phyloP scores from a whole-genome alignment of 192 early-diverging fungal species.

The Backusella sp. region DNA sequence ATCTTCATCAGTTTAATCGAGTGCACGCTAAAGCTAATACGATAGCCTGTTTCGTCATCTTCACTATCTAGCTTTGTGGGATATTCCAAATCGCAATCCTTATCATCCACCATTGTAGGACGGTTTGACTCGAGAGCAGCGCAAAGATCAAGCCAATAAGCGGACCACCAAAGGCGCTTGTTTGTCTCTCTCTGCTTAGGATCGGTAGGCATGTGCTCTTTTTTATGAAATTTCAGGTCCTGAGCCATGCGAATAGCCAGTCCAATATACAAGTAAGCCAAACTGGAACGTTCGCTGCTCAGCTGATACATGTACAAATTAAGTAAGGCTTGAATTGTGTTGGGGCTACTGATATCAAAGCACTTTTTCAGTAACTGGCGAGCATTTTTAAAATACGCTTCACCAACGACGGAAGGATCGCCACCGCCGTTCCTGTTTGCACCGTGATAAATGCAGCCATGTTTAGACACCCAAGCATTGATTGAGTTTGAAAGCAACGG shows the following conservation, averaged over 20 bases:
- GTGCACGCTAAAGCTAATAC: constrained; percentile 36
- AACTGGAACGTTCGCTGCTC: constrained; percentile 36
- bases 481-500: constrained; percentile 40
- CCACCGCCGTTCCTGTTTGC: neutral
- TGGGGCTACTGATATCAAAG: constrained; percentile 41
- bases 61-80: constrained; percentile 33
- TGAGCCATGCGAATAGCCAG: constrained; percentile 45
- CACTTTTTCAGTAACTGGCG: constrained; percentile 42
- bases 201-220: constrained; percentile 33
- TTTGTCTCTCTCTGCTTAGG: constrained; percentile 34
- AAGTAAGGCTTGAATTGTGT: constrained; percentile 39
- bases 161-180: constrained; percentile 44
- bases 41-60: constrained; percentile 40
- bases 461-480: constrained; percentile 43
- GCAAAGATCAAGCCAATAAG: constrained; percentile 45
- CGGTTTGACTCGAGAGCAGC: constrained; percentile 42
- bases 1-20: constrained; percentile 45
- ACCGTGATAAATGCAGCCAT: constrained; percentile 39
- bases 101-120: constrained; percentile 45
- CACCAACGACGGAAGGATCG: constrained; percentile 31
- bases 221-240: constrained; percentile 42
- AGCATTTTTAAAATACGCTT: constrained; percentile 41
- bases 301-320: constrained; percentile 46
- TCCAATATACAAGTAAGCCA: constrained; percentile 43
- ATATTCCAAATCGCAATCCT: constrained; percentile 44